Base-by-base conservation (phyloP, 768 basidiomycete species). In the Postia placenta region DNA sequence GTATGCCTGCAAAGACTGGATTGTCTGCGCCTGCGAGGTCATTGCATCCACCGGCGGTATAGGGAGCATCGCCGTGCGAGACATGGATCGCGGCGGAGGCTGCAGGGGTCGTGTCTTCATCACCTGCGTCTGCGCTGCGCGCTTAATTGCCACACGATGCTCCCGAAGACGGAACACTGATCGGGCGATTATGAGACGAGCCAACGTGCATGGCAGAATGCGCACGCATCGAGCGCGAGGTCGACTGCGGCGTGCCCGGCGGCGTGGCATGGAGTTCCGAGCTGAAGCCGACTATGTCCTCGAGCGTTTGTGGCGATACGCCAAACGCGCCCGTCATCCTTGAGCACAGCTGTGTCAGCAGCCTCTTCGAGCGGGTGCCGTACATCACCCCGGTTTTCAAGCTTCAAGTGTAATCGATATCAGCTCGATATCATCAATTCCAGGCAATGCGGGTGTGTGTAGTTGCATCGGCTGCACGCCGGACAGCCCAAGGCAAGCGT, bases 361-460 rank as follows among this genome's bases (percentile, higher is more conserved):
- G 64, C 48, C 42, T 67, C 70, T 11, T 71, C 62, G 59, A 70
- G 57, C 35, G 65, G 52, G 22, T 60, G 59, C 27, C 52, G 49
- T 36, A 48, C 51, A 9, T 65, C 65, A 12, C 44, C 37, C 5
- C 53, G 59, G 52, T 87, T 85, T 54, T 85, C 74, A n/a, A n/a
- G n/a, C n/a, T n/a, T n/a, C n/a, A 56, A 87, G 69, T 26, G 75
- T 81, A 61, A 88, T 87, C n/a, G 78, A 76, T 39, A 78, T 78
- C 47, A 88, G 68, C 60, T 79, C 84, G 51, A 87, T 80, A 64
- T 86, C 86, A 56, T 87, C 86, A 56, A 87, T 85, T 17, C 80
- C 79, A 20, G 79, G 74, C 37, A 83, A 68, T 3, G 74, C 70
- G 38, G 79, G 59, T 4, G 74, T 68, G 60, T 81, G 83, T 52